Evolutionary conservation across 805 yeast genomes (phyloP).

Genomic region (Torulaspora delbrueckii): DNA sequence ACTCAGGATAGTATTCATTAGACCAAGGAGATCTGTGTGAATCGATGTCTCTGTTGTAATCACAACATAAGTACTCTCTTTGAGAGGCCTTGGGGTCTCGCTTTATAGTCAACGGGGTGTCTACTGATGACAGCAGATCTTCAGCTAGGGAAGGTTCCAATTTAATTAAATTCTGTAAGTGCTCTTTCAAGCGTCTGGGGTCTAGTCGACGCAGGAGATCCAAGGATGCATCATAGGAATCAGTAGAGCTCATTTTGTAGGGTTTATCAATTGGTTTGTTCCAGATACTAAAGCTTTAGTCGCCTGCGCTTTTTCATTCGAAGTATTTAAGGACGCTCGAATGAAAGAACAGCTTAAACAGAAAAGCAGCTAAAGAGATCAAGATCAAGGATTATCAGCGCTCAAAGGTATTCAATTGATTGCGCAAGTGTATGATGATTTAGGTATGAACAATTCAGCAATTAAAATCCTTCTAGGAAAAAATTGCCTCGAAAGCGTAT

Average conservation of each 20-base stretch:
- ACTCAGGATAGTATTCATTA: constrained; percentile 49
- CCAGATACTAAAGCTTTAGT: not conserved
- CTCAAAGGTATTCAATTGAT: not conserved
- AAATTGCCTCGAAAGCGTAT: too few species aligned
- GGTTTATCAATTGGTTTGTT: not conserved
- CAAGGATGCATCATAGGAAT: constrained; percentile 62
- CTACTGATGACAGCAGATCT: constrained; percentile 81
- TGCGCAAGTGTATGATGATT: too few species aligned
- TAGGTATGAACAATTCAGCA: too few species aligned
- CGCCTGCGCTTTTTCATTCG: not conserved
- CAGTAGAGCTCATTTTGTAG: constrained; percentile 14
- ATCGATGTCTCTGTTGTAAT: constrained; percentile 93
- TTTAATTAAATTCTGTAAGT: constrained; percentile 42
- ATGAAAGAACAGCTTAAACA: not conserved
- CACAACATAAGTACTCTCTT: constrained; percentile 77
- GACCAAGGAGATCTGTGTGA: constrained; percentile 89
- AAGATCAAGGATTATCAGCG: not conserved
- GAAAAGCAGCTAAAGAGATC: not conserved
- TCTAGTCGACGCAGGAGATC: constrained; percentile 72
- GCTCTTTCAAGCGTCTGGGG: constrained; percentile 53
- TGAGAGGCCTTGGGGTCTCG: constrained; percentile 36
- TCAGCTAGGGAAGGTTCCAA: constrained; percentile 70
- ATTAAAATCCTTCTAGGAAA: too few species aligned
- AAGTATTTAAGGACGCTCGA: not conserved
- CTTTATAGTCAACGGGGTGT: constrained; percentile 58